Percentiles rank a stretch among this genome's conserved stretches.
These are phyloP conservation scores for Holtermannia corniformis DNA, from an alignment of 768 basidiomycete species.

Conservation along the genomic window DNA sequence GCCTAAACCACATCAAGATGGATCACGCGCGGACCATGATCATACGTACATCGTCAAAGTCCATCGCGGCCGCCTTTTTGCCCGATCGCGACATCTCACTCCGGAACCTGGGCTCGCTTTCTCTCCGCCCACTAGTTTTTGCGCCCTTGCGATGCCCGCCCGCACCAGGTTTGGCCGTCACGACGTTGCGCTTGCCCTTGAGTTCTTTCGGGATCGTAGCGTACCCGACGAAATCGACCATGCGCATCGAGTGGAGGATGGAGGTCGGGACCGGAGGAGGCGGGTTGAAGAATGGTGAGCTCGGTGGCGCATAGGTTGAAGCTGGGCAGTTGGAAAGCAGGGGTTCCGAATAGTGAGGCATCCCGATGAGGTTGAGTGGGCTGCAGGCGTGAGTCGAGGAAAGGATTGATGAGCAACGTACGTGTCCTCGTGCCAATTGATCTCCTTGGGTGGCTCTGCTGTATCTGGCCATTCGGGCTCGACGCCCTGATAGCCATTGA, in stretches of 20 bases:
- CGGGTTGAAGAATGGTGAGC: slow-evolving; percentile 52
- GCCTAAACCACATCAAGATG: not conserved
- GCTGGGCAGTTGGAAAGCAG: slow-evolving; percentile 57
- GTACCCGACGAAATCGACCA: slow-evolving; percentile 82
- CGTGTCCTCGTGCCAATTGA: slow-evolving; percentile 78
- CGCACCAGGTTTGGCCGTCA: slow-evolving; percentile 43
- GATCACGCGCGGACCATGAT: not conserved
- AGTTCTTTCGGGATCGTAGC: slow-evolving; percentile 79
- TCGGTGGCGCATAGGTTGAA: slow-evolving; percentile 39
- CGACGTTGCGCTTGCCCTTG: slow-evolving; percentile 71
- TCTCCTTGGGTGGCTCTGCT: slow-evolving; percentile 56
- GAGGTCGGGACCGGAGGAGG: slow-evolving; percentile 70
- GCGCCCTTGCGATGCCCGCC: slow-evolving; percentile 9
- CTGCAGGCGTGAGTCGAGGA: slow-evolving; percentile 44
- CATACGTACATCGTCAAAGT: slow-evolving; percentile 21
- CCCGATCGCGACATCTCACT: slow-evolving; percentile 57
- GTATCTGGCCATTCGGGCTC: slow-evolving; percentile 75
- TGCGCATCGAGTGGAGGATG: slow-evolving; percentile 66
- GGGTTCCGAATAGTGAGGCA: slow-evolving; percentile 67
- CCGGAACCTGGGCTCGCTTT: slow-evolving; percentile 52
- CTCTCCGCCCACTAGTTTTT: slow-evolving; percentile 45
- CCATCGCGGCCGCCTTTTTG: slow-evolving; percentile 3
- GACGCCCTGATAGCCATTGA: slow-evolving; percentile 77
- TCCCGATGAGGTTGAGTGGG: slow-evolving; percentile 76
- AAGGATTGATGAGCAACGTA: slow-evolving; percentile 41